phyloP scores from a whole-genome alignment of 2,329 filamentous ascomycete genomes.

The Cladosporium sp. region DNA sequence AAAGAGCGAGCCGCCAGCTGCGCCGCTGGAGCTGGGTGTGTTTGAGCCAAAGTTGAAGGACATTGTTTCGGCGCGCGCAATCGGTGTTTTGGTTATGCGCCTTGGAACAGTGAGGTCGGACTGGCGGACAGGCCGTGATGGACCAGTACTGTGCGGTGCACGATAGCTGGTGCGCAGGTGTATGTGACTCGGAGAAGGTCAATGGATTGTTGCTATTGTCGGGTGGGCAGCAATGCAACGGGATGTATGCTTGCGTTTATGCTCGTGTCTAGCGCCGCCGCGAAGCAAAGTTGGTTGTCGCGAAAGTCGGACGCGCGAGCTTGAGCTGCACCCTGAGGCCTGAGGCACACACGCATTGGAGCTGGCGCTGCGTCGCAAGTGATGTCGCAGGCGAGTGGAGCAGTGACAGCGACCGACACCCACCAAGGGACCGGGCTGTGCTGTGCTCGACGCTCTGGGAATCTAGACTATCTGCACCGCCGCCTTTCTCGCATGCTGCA shows the following conservation, averaged over 20 bases:
- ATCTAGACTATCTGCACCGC: slow-evolving; percentile 1
- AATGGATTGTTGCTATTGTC: not conserved
- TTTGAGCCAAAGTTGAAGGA: slow-evolving; percentile 9
- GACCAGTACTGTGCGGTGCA: not conserved
- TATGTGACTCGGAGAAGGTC: not conserved
- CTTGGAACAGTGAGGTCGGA: not conserved
- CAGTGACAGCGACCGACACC: not conserved
- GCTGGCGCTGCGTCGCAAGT: too few species aligned
- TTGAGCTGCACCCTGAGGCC: not conserved
- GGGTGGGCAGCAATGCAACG: not conserved
- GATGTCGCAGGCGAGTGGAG: not conserved
- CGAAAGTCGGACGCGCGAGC: not conserved
- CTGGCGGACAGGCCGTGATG: not conserved
- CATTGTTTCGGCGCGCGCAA: slow-evolving; percentile 1
- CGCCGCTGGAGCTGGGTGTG: slow-evolving; percentile 11
- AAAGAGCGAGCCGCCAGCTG: slow-evolving; percentile 23
- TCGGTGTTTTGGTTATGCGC: not conserved
- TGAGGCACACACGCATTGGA: not conserved
- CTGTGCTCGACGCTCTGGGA: not conserved
- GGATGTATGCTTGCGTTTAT: not conserved
- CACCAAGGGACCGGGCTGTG: not conserved
- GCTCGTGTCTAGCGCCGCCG: not conserved
- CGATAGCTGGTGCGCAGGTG: not conserved
- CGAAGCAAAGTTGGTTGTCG: not conserved
- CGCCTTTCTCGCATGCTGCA: not conserved